phyloP scores from a whole-genome alignment of 257 asterid genomes.

The Anisodus acutangulus region DNA sequence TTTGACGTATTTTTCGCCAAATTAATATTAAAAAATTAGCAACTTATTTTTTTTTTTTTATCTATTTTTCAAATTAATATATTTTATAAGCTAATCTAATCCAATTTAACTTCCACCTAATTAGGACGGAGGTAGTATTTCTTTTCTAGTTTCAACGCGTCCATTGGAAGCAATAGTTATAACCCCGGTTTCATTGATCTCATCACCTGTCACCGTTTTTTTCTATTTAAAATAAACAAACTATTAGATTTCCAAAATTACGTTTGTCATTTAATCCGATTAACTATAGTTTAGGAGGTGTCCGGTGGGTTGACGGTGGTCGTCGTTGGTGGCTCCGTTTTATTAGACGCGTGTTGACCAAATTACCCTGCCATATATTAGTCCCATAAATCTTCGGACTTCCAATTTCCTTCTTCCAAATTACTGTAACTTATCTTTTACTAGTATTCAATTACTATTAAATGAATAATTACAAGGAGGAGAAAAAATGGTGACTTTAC shows the following conservation, averaged over 20 bases:
- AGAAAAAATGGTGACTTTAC: constrained; percentile 39
- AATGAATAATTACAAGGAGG: constrained; percentile 15
- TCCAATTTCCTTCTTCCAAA: constrained; percentile 12
- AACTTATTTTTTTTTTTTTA: too few relatives aligned
- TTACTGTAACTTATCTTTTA: neutral
- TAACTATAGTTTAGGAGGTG: neutral
- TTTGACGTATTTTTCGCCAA: too few relatives aligned
- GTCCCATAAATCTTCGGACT: neutral
- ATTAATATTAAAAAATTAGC: too few relatives aligned
- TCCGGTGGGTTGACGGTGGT: constrained; percentile 34
- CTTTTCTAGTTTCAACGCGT: constrained; percentile 44
- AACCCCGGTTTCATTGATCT: constrained; percentile 24
- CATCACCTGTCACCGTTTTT: constrained; percentile 23
- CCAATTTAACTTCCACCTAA: too few relatives aligned
- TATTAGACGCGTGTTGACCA: constrained; percentile 38
- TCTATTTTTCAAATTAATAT: too few relatives aligned
- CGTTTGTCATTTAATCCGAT: constrained; percentile 19
- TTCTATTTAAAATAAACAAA: constrained; percentile 25
- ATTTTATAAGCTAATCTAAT: too few relatives aligned
- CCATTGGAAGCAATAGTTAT: constrained; percentile 46
- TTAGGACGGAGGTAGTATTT: neutral
- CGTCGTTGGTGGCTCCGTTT: constrained; percentile 25
- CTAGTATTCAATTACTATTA: neutral
- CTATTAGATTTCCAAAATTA: constrained; percentile 22
- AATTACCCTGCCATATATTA: constrained; percentile 35